These are phyloP conservation scores for Geotrichum reessii DNA, from an alignment of 1,139 yeast genomes.

Conservation along the genomic window DNA sequence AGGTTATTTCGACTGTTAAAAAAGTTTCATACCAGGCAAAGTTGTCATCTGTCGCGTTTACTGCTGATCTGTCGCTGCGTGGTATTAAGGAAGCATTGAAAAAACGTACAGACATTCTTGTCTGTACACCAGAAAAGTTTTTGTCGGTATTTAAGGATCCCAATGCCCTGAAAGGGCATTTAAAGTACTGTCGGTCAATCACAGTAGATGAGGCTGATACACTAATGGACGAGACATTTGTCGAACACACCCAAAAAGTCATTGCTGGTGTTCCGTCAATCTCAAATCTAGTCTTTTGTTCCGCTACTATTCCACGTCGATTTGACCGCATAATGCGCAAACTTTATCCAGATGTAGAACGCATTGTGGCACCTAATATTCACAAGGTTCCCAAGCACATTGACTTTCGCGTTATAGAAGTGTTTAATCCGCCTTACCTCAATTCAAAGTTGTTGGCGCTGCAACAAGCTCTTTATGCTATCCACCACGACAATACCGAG, in stretches of 20 bases:
- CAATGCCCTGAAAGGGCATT: conserved; percentile 23
- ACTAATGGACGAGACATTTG: conserved; percentile 76
- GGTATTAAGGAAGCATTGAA: conserved; percentile 33
- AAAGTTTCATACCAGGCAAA: conserved; percentile 49
- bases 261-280: conserved; percentile 48
- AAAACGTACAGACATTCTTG: conserved; percentile 62
- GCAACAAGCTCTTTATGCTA: conserved; percentile 84
- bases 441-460: conserved; percentile 79
- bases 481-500: conserved; percentile 78
- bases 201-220: conserved; percentile 97
- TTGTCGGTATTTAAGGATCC: conserved; percentile 22
- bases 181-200: conserved; percentile 44
- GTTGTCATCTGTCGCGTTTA: conserved; percentile 30
- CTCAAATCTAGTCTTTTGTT: conserved; percentile 65
- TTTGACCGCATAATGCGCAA: conserved; percentile 59
- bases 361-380: conserved; percentile 72
- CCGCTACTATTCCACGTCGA: conserved; percentile 84
- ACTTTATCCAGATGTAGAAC: conserved; percentile 60
- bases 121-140: conserved; percentile 65
- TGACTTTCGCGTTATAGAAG: conserved; percentile 68
- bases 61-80: conserved; percentile 26
- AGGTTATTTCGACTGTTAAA: conserved; percentile 54
- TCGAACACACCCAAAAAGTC: conserved; percentile 57
- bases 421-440: conserved; percentile 66
- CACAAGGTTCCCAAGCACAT: conserved; percentile 77